Percentiles rank a stretch among this genome's conserved stretches.
phyloP scores from a whole-genome alignment of 1,284 basidiomycete species.

The Bondarzewia mesenterica region DNA sequence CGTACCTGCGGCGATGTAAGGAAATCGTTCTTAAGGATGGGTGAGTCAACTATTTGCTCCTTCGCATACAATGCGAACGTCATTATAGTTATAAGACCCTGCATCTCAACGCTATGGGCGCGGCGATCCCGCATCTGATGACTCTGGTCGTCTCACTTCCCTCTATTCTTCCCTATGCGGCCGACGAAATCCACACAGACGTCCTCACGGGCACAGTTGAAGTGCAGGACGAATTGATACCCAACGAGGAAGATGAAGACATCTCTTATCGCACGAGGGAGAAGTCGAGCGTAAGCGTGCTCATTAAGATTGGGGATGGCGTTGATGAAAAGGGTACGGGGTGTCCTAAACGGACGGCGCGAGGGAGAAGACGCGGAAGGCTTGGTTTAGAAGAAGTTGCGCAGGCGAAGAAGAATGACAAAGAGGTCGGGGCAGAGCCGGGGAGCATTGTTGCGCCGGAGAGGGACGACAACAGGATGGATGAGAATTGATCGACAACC shows the following conservation, averaged over 20 bases:
- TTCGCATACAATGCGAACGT: background rate
- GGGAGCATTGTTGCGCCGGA: constrained; percentile 27
- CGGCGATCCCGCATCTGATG: constrained; percentile 79
- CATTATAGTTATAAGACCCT: constrained; percentile 60
- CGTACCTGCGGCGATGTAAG: constrained; percentile 76
- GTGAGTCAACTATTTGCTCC: constrained; percentile 30
- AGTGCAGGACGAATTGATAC: constrained; percentile 73
- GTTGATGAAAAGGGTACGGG: constrained; percentile 26
- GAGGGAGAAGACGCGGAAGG: constrained; percentile 13
- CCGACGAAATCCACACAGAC: constrained; percentile 59
- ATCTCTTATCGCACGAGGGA: constrained; percentile 55
- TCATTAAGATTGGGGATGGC: constrained; percentile 56
- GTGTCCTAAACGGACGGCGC: constrained; percentile 11
- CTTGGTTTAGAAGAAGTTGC: background rate
- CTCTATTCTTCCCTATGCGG: constrained; percentile 61
- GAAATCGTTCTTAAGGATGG: constrained; percentile 71
- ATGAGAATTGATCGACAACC: constrained; percentile 4
- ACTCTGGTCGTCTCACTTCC: constrained; percentile 69
- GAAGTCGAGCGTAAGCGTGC: constrained; percentile 57
- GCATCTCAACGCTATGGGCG: constrained; percentile 76
- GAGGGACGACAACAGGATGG: constrained; percentile 20
- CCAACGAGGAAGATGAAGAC: constrained; percentile 70
- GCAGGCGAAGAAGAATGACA: constrained; percentile 5
- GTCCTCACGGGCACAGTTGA: constrained; percentile 70
- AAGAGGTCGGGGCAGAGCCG: too few relatives aligned